Conservation (phyloP, 441 rosid species). For the Hura crepitans region DNA sequence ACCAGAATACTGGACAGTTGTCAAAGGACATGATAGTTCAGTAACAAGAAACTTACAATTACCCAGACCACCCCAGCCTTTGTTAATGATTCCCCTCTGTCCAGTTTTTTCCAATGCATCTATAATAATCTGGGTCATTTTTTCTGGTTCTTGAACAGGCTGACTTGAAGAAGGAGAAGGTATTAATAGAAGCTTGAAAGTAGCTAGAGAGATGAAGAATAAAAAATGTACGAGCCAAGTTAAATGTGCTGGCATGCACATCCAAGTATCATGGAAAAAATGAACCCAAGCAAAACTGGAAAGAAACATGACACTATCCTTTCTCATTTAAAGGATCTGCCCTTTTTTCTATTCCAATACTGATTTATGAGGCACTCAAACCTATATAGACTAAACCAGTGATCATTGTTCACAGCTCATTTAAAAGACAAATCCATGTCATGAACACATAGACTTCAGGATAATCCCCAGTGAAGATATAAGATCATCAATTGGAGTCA, state of each 20-base stretch:
- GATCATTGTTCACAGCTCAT: neutral
- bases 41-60: conserved; percentile 46
- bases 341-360: neutral
- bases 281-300: neutral
- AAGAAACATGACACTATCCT: neutral
- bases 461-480: neutral
- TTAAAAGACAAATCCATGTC: neutral
- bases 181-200: neutral
- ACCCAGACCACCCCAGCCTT: conserved; percentile 99
- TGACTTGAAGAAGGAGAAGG: conserved; percentile 28
- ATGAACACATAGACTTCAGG: neutral
- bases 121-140: conserved; percentile 82
- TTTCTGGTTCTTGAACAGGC: conserved; percentile 94
- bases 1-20: too few relatives aligned
- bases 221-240: neutral
- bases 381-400: neutral
- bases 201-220: neutral
- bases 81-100: conserved; percentile 95
- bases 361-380: neutral
- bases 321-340: conserved; percentile 1
- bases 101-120: conserved; percentile 73
- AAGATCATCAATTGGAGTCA: conserved; percentile 1
- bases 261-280: neutral
- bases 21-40: neutral
- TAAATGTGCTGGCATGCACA: neutral